Base-by-base conservation (phyloP, 2,329 filamentous ascomycete species). In the Ceratocystiopsis minuta region DNA sequence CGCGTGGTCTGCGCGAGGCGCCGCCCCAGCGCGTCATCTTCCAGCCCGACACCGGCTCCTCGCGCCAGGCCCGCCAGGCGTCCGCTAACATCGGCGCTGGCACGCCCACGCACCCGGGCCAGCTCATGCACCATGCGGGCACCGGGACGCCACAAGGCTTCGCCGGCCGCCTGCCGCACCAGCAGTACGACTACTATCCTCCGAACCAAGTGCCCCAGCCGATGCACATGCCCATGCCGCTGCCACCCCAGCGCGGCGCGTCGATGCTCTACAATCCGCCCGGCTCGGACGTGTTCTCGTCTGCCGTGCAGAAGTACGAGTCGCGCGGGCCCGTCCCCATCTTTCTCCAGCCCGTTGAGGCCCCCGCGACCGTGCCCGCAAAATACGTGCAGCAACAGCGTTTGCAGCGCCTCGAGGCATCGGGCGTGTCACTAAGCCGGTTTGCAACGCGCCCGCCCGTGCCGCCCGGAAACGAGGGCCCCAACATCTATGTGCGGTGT, bases 401-500 rank as follows among this genome's bases (percentile, higher is more conserved):
- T 31, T 53, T 58, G 34, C 52, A 60, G 37, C 58, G 55, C 31
- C 53, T 60, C 35, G 53, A 58, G 39, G 53, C 55, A n/a, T 54
- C 56, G 16, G 60, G 60, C 41, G 60, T 66, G 14, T 62, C 65
- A 37, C 62, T 64, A 14, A 58, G 65, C 64, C 59, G 75, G 62
- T 65, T 79, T 64, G 71, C 50, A 1, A 43, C 46, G 20, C 43
- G 54, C 12, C 51, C 61, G 66, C 43, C 57, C 3, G 72, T 75
- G 15, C 73, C 48, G 16, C 43, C 61, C 50, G 73, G 74, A 7
- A 80, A 77, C 51, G 76, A 81, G 47, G 83, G 83, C 1, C 82
- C 83, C 2, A 90, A 92, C 54, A 94, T 95, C 49, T 96, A 95
- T 55, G 79, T 88, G 39, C 78, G 87, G 36, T 92, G 85, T 48